Evolutionary conservation across 2,329 filamentous ascomycete species (phyloP), one percentile per base, ranked within the genome.

Genomic region (Clarireedia sp.): DNA sequence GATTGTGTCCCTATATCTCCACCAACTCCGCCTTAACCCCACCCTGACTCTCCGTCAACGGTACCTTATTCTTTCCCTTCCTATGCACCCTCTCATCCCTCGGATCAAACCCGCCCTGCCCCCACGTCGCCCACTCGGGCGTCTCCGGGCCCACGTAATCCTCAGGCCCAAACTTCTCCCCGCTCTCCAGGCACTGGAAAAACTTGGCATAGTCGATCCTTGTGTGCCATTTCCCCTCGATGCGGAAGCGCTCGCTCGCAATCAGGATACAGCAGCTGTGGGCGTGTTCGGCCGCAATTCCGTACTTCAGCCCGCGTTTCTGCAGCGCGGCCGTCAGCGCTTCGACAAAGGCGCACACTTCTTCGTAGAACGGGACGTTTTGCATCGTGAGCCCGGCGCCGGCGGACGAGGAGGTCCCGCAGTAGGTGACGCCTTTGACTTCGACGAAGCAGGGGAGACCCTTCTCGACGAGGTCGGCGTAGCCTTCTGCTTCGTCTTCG

Each of bases 371-470:
- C 0, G 92, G 92, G 9, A 97, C 94, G 67, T 97, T 97, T 66
- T 89, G 83, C 92, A 97, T 97, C n/a, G 85, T 94, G 47, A 97
- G 76, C 0, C 92, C 92, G 0, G 90, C 91, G 52, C 85, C 86
- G 3, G 87, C 85, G 8, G 88, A 88, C 0, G 90, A 90, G 7
- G 86, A 86, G 0, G 92, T 97, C 41, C 94, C 94, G 71, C 94
- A 97, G 74, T 94, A 97, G 0, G 92, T 97, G 38, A 97, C 92
- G 54, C 92, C 92, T 75, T 97, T 97, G 70, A 97, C 81, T 74
- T 97, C 92, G 48, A 97, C 83, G 68, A 97, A 96, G 70, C 89
- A 92, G 0, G 92, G 92, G 21, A 96, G 77, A 0, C 87, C 91
- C 62, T 85, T 83, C 67, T 91, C 88, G 17, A 97, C 87, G 1